Evolutionary conservation across 495 filamentous ascomycete species (phyloP), one percentile per base, ranked within the genome.

Genomic region (Aspergillus bertholletiae): DNA sequence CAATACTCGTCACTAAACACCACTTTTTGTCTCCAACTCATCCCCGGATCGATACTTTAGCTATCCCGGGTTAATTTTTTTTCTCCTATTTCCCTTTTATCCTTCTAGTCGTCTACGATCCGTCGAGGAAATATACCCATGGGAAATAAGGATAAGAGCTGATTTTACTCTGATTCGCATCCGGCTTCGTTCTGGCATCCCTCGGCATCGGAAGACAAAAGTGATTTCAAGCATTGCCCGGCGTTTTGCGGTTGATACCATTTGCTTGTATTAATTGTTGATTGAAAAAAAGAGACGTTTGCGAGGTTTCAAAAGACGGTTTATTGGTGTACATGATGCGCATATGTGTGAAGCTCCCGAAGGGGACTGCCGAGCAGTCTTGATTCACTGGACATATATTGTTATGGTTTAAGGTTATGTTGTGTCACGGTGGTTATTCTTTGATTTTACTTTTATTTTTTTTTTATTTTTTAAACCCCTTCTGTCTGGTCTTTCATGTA

Each of bases 1-100:
- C 48, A 66, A 71, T 60, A 51, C 71, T 40, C 73, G 75, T 49
- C 64, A 68, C 56, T 76, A 56, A 71, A 28, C n/a, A 28, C 22
- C 39, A 7, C 34, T 54, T 43, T 40, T 22, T 41, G 24, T 30
- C 39, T 32, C 49, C 32, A 15, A 40, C 28, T 51, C n/a, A 13
- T 13, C 0, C 15, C 7, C 27, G 24, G 26, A 6, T 13, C 7
- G 23, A 27, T 2, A 8, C 30, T 15, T 13, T 34, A 11, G 21
- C 30, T 4, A 8, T 22, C 24, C 18, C 12, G 20, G 15, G 26
- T 39, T 39, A 28, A 21, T 50, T 34, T 22, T 49, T 18, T 24
- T 22, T 37, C 22, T 3, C 8, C 6, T 49, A 17, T 27, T 8
- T 11, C 15, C 12, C 26, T 8, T 12, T 26, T 28, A 6, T 8